Evolutionary conservation across 2,329 filamentous ascomycete genomes (phyloP).

Genomic region (Beauveria sp.): DNA sequence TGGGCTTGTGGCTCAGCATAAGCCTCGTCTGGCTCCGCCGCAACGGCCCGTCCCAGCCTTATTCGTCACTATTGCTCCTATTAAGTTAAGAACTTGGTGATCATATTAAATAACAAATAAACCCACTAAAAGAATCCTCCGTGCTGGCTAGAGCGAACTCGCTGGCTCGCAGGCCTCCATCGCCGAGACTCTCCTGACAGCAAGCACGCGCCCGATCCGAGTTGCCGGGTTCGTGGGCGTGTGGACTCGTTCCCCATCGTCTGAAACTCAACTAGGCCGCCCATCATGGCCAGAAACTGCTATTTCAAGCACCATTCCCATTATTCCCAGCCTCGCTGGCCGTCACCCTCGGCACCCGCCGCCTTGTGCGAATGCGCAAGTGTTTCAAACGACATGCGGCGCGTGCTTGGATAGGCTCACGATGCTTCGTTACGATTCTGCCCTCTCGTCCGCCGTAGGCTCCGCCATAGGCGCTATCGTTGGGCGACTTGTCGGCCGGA

Average conservation of each 20-base stretch:
- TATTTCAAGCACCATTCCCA: background rate
- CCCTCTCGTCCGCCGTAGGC: too few species aligned
- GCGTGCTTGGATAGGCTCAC: constrained; percentile 3
- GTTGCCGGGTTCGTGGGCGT: constrained; percentile 7
- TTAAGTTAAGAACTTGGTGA: background rate
- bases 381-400: background rate
- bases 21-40: background rate
- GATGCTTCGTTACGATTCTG: background rate
- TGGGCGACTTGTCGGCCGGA: background rate
- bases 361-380: background rate
- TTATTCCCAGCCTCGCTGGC: background rate
- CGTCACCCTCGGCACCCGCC: too few species aligned
- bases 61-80: background rate
- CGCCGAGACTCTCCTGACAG: background rate
- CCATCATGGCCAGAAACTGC: background rate
- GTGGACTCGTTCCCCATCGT: background rate
- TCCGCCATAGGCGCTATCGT: too few species aligned
- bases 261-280: background rate
- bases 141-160: too few species aligned
- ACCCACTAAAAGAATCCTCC: background rate
- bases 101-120: background rate
- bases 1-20: background rate
- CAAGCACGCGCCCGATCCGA: constrained; percentile 5
- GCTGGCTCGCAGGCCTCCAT: constrained; percentile 3
- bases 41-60: constrained; percentile 10